These are phyloP conservation scores for Fraxinus floribunda DNA, from an alignment of 305 asterid species.

Conservation along the genomic window DNA sequence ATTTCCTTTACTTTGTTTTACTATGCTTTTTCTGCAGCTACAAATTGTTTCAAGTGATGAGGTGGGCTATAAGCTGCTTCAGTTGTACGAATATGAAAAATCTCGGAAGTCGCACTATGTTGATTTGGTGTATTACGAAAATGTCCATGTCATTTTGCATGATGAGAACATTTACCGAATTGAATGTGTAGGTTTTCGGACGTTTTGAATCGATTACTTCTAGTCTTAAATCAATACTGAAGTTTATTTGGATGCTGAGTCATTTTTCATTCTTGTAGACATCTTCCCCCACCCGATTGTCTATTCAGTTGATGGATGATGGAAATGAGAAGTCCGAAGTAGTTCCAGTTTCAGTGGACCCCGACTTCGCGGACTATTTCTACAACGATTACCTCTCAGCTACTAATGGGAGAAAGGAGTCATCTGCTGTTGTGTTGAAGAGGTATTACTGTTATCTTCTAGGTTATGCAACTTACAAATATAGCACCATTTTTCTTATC, in stretches of 20 bases:
- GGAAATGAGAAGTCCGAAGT: slow-evolving; percentile 90
- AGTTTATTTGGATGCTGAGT: slow-evolving; percentile 31
- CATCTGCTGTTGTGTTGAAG: slow-evolving; percentile 58
- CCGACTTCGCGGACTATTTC: slow-evolving; percentile 79
- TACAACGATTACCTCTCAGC: slow-evolving; percentile 72
- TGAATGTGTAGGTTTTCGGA: slow-evolving; percentile 64
- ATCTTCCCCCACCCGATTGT: slow-evolving; percentile 58
- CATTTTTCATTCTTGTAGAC: slow-evolving; percentile 54
- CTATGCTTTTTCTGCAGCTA: slow-evolving; percentile 31
- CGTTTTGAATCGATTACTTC: slow-evolving; percentile 8
- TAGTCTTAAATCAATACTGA: slow-evolving; percentile 7
- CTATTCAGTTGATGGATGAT: slow-evolving; percentile 92
- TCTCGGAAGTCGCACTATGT: slow-evolving; percentile 38
- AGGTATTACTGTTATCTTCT: slow-evolving; percentile 48
- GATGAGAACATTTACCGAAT: slow-evolving; percentile 47
- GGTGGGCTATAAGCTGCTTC: slow-evolving; percentile 44
- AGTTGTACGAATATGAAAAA: slow-evolving; percentile 44
- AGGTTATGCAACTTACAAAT: not conserved
- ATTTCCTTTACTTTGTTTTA: slow-evolving; percentile 6
- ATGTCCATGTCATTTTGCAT: slow-evolving; percentile 39
- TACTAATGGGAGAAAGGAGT: slow-evolving; percentile 64
- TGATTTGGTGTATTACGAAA: slow-evolving; percentile 48
- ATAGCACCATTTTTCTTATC: not conserved
- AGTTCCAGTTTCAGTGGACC: slow-evolving; percentile 89
- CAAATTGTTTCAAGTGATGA: slow-evolving; percentile 45